A percentile compares a stretch with the other conserved stretches of the same genome.
These are phyloP conservation scores for Lipomyces spencermartinsiae DNA, from an alignment of 805 yeast species.

Conservation along the genomic window DNA sequence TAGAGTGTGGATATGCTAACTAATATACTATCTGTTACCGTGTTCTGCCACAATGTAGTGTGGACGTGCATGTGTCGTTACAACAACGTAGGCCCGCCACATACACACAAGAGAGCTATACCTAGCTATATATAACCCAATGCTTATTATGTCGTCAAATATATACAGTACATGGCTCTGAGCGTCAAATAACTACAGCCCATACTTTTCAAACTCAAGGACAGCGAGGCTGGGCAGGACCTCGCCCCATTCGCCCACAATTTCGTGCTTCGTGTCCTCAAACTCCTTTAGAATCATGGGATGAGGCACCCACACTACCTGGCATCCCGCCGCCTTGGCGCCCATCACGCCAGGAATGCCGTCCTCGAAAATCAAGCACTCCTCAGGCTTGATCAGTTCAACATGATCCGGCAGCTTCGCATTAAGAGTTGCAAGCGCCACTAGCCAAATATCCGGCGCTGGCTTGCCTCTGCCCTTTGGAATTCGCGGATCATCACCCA, in stretches of 20 bases:
- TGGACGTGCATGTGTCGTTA: neutral
- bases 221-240: conserved; percentile 58
- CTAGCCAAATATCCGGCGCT: conserved; percentile 87
- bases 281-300: conserved; percentile 66
- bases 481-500: conserved; percentile 88
- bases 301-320: conserved; percentile 96
- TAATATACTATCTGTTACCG: neutral
- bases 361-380: conserved; percentile 92
- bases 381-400: conserved; percentile 66
- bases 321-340: conserved; percentile 81
- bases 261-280: conserved; percentile 54
- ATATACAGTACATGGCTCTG: neutral
- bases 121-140: too few relatives aligned
- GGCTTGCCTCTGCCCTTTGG: conserved; percentile 93
- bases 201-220: conserved; percentile 50
- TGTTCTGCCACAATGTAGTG: too few relatives aligned
- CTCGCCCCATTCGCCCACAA: conserved; percentile 64
- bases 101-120: neutral
- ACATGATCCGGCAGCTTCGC: conserved; percentile 51
- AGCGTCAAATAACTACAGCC: conserved; percentile 10
- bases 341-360: conserved; percentile 90
- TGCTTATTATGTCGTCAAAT: neutral
- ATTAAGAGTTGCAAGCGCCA: conserved; percentile 77
- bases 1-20: neutral
- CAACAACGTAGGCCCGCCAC: too few relatives aligned